Conservation (phyloP, 2,329 filamentous ascomycete genomes). For the Hirsutella minnesotensis region DNA sequence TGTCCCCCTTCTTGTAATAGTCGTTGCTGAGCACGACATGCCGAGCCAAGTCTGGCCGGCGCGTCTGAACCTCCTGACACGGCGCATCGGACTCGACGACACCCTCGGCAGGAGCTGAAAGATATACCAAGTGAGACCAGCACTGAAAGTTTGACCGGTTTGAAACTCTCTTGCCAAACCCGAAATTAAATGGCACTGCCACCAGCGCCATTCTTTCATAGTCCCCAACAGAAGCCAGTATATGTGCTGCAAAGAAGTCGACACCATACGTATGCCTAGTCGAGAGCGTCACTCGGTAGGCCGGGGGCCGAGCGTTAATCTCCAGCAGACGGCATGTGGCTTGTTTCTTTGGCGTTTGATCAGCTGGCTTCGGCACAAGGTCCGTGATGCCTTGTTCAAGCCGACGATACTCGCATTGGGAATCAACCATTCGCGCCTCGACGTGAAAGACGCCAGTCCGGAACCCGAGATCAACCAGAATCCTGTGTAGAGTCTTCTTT, state of each 20-base stretch:
- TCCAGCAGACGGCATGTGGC: not conserved
- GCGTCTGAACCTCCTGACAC: not conserved
- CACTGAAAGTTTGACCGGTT: not conserved
- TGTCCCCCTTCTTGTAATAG: not conserved
- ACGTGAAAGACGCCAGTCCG: not conserved
- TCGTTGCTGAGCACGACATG: constrained; percentile 1
- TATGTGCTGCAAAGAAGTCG: not conserved
- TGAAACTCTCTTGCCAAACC: too few species aligned
- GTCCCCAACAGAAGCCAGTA: not conserved
- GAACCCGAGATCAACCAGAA: not conserved
- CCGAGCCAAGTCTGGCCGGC: not conserved
- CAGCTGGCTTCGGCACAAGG: not conserved
- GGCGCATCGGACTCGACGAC: not conserved
- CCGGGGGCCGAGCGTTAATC: constrained; percentile 1
- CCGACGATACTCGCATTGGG: not conserved
- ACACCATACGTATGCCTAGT: not conserved
- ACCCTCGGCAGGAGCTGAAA: not conserved
- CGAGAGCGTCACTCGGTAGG: not conserved
- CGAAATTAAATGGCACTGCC: not conserved
- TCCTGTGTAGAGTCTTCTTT: not conserved
- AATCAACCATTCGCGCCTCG: constrained; percentile 1
- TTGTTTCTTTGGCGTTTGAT: not conserved
- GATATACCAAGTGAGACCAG: not conserved
- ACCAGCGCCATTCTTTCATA: not conserved
- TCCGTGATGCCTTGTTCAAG: not conserved